Conservation (phyloP, 2,329 filamentous ascomycete species). For the Cadophora sp. region DNA sequence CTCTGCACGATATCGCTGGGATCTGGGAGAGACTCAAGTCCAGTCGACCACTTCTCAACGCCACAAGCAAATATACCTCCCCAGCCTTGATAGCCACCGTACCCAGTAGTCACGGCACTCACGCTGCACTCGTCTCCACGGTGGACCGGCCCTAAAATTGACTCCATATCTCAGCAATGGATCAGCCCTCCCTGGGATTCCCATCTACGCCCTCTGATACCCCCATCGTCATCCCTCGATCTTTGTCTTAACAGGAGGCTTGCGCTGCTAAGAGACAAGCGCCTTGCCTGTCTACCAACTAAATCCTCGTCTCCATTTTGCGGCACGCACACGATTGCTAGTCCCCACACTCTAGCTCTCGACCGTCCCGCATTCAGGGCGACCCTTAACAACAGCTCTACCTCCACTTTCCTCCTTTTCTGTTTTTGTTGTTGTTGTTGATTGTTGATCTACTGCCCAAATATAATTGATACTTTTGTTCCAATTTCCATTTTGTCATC, state of each 20-base stretch:
- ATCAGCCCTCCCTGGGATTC: constrained; percentile 10
- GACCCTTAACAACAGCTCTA: constrained; percentile 32
- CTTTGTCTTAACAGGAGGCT: constrained; percentile 26
- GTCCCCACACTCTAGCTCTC: constrained; percentile 37
- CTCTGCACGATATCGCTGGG: constrained; percentile 23
- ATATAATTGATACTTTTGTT: constrained; percentile 31
- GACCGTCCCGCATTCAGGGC: constrained; percentile 27
- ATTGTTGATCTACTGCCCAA: constrained; percentile 23
- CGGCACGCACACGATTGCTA: constrained; percentile 32
- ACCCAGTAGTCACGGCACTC: constrained; percentile 31
- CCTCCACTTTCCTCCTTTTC: constrained; percentile 28
- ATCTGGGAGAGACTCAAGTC: background rate
- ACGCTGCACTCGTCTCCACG: constrained; percentile 4
- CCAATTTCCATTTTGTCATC: constrained; percentile 29
- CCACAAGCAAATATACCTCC: constrained; percentile 32
- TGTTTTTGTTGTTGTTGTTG: constrained; percentile 21
- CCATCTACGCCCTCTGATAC: constrained; percentile 6
- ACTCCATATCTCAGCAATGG: constrained; percentile 21
- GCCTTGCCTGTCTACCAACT: constrained; percentile 30
- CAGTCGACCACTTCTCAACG: constrained; percentile 21
- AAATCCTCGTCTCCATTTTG: constrained; percentile 33
- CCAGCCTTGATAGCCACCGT: constrained; percentile 10
- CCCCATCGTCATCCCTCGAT: constrained; percentile 25
- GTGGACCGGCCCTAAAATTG: constrained; percentile 7
- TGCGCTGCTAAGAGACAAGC: constrained; percentile 35